These are phyloP conservation scores for Obelidium mucronatum DNA, from an alignment of 192 early-diverging fungal species.

Conservation along the genomic window DNA sequence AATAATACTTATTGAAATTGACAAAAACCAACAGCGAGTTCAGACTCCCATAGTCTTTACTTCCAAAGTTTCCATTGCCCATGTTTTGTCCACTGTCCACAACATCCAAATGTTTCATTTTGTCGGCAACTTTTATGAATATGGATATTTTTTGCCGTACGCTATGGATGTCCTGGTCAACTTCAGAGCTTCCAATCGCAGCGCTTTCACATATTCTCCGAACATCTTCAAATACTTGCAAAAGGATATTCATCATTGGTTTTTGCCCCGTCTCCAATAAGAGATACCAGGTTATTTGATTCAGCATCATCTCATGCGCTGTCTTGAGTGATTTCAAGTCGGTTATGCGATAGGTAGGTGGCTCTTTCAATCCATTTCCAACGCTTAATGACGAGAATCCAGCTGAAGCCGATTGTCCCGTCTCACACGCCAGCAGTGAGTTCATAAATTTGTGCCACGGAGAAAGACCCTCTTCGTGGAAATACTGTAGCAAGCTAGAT, in stretches of 20 bases:
- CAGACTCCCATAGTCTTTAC: background rate
- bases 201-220: background rate
- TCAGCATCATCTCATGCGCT: background rate
- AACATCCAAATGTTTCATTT: slow-evolving; percentile 27
- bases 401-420: background rate
- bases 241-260: slow-evolving; percentile 3
- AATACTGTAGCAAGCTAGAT: slow-evolving; percentile 17
- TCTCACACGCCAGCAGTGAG: background rate
- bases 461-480: slow-evolving; percentile 22
- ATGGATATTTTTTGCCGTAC: slow-evolving; percentile 6
- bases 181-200: background rate
- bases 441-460: slow-evolving; percentile 16
- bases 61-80: background rate
- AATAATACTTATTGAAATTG: slow-evolving; percentile 11
- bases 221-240: slow-evolving; percentile 16
- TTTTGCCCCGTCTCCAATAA: slow-evolving; percentile 14
- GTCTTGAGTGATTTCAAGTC: slow-evolving; percentile 21
- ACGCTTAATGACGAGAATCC: background rate
- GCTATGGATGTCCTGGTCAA: background rate
- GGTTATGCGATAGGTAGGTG: background rate
- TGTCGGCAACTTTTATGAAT: slow-evolving; percentile 24
- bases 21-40: background rate
- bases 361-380: background rate
- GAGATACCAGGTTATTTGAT: slow-evolving; percentile 4
- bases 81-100: background rate